Conservation (phyloP, 2,329 filamentous ascomycete genomes). For the Parastagonospora nodorum region DNA sequence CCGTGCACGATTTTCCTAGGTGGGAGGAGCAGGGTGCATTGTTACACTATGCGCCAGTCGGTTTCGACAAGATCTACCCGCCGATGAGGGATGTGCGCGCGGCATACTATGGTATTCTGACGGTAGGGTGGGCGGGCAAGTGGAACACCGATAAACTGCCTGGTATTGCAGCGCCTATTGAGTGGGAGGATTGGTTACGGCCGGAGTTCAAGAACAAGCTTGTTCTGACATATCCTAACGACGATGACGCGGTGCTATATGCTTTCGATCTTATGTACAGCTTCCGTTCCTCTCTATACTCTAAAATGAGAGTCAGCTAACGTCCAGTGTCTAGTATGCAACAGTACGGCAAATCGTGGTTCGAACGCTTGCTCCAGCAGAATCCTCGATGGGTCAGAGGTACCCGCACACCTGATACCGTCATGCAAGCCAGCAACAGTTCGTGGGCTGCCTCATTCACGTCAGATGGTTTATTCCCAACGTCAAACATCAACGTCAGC, state of each 20-base stretch:
- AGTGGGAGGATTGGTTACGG: conserved; percentile 53
- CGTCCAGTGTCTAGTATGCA: conserved; percentile 18
- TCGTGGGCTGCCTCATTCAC: conserved; percentile 25
- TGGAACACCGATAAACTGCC: conserved; percentile 36
- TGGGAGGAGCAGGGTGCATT: conserved; percentile 57
- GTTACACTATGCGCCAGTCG: conserved; percentile 56
- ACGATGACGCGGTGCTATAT: conserved; percentile 62
- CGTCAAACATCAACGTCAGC: conserved; percentile 1
- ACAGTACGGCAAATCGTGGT: conserved; percentile 53
- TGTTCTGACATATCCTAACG: conserved; percentile 62
- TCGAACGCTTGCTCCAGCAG: conserved; percentile 54
- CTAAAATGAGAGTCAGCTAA: neutral
- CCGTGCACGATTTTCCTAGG: conserved; percentile 57
- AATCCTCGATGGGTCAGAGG: conserved; percentile 62
- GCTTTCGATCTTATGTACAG: conserved; percentile 54
- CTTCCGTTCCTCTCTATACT: neutral
- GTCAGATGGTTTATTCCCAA: conserved; percentile 1
- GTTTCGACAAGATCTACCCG: conserved; percentile 52
- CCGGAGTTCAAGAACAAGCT: conserved; percentile 61
- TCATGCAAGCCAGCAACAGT: conserved; percentile 37
- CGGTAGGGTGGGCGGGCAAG: conserved; percentile 44
- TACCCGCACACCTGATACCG: conserved; percentile 49
- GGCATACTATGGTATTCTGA: conserved; percentile 51
- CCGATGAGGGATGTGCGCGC: conserved; percentile 51
- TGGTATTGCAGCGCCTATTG: conserved; percentile 34